Conservation (phyloP, 495 filamentous ascomycete genomes). For the Cercophora scortea region DNA sequence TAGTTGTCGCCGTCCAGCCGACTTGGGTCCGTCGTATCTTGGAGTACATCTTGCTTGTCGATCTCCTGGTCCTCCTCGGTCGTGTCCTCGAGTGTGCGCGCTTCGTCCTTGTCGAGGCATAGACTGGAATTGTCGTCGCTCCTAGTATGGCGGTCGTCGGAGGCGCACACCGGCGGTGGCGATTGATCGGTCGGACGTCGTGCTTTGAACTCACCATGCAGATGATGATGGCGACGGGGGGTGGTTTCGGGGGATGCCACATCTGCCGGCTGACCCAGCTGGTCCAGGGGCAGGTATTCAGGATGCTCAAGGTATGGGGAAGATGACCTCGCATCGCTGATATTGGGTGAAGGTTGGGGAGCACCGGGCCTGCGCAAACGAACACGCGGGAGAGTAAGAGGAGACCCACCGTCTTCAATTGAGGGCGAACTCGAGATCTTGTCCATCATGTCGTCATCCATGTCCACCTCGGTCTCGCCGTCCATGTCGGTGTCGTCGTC, state of each 20-base stretch:
- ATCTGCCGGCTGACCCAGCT: constrained; percentile 25
- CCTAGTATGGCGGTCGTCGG: neutral
- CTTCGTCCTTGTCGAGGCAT: neutral
- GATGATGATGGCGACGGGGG: constrained; percentile 49
- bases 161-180: neutral
- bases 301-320: constrained; percentile 47
- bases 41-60: too few relatives aligned
- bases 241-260: constrained; percentile 23
- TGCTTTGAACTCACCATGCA: constrained; percentile 49
- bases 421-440: constrained; percentile 97
- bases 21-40: too few relatives aligned
- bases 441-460: constrained; percentile 92
- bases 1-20: neutral
- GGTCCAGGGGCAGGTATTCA: constrained; percentile 36
- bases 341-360: constrained; percentile 15
- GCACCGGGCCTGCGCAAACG: constrained; percentile 35
- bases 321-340: constrained; percentile 37
- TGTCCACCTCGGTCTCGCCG: constrained; percentile 54
- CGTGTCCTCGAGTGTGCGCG: neutral
- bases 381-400: constrained; percentile 17
- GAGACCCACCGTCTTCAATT: constrained; percentile 92
- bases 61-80: neutral
- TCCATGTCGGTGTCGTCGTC: constrained; percentile 69
- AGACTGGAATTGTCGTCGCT: neutral
- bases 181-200: neutral